Percentiles rank a stretch among this genome's conserved stretches.
phyloP scores from a whole-genome alignment of 2,329 filamentous ascomycete species.

The Zymoseptoria passerinii region DNA sequence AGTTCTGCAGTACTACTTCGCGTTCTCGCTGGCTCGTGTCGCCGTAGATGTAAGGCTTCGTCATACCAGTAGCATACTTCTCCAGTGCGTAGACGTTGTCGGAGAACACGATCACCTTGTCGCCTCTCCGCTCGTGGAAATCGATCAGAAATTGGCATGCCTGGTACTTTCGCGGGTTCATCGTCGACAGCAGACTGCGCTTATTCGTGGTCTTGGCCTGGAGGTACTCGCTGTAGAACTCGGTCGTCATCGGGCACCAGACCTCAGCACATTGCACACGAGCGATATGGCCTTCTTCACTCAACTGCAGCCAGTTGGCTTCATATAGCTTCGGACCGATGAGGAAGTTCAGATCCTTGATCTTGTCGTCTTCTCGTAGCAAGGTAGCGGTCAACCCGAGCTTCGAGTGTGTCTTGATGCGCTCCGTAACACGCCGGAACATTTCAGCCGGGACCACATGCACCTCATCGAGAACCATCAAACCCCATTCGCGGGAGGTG shows the following conservation, averaged over 20 bases:
- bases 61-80: conserved; percentile 72
- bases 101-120: conserved; percentile 97
- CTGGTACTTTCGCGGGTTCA: conserved; percentile 97
- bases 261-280: conserved; percentile 97
- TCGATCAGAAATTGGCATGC: conserved; percentile 97
- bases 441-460: conserved; percentile 96
- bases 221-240: conserved; percentile 94
- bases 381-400: conserved; percentile 89
- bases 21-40: conserved; percentile 80
- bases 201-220: conserved; percentile 55
- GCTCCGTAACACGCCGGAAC: conserved; percentile 86
- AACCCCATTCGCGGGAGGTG: conserved; percentile 80
- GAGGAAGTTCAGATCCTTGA: conserved; percentile 91
- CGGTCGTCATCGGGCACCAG: conserved; percentile 98
- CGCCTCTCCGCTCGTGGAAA: conserved; percentile 87
- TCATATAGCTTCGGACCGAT: conserved; percentile 97
- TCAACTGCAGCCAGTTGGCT: conserved; percentile 98
- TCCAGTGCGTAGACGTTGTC: conserved; percentile 93
- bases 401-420: conserved; percentile 91
- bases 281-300: conserved; percentile 92
- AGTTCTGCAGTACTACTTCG: conserved; percentile 80
- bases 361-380: conserved; percentile 95
- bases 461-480: conserved; percentile 95
- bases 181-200: conserved; percentile 71
- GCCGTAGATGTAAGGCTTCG: conserved; percentile 86